Conservation (phyloP, 2,329 filamentous ascomycete species). For the Fusarium sp. region DNA sequence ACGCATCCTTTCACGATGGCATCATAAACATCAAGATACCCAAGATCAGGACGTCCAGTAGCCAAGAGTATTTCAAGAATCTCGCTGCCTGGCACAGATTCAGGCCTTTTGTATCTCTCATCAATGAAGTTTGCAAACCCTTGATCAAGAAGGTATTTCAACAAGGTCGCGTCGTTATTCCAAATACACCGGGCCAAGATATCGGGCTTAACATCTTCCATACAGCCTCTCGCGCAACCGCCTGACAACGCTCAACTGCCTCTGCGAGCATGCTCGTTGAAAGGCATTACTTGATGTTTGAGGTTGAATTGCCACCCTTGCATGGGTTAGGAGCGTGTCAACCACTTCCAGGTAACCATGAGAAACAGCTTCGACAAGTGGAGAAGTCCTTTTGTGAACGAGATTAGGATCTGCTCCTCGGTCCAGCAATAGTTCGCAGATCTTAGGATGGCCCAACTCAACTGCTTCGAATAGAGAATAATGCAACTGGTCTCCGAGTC, state of each 20-base stretch:
- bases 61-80: neutral
- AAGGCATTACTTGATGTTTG: neutral
- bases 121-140: neutral
- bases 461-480: neutral
- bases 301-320: neutral
- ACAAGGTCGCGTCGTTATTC: neutral
- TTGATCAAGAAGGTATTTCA: neutral
- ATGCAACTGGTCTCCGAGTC: neutral
- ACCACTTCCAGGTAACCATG: slow-evolving; percentile 2
- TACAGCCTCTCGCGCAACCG: neutral
- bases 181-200: neutral
- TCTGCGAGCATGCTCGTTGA: neutral
- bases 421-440: slow-evolving; percentile 1
- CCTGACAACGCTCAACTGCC: neutral
- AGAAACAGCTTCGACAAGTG: neutral
- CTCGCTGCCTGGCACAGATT: neutral
- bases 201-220: neutral
- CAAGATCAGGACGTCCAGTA: neutral
- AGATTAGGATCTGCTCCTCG: neutral
- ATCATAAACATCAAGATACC: neutral
- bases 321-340: neutral
- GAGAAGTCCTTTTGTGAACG: neutral
- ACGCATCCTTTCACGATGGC: neutral
- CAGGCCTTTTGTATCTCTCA: neutral
- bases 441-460: neutral